phyloP scores from a whole-genome alignment of 805 yeast genomes.

The Candida peoriensis region DNA sequence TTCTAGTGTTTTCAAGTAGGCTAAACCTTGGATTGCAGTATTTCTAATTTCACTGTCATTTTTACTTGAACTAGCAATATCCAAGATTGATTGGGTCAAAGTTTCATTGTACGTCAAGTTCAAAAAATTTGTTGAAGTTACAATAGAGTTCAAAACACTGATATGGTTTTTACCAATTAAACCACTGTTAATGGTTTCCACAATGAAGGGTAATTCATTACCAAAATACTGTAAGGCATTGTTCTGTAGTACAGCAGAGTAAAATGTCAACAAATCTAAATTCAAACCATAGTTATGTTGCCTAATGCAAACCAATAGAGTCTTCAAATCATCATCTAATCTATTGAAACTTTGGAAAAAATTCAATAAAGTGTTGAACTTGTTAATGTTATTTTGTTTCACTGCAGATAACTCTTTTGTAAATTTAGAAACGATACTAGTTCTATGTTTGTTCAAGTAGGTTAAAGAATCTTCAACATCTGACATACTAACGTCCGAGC shows the following conservation, averaged over 20 bases:
- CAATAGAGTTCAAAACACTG: constrained; percentile 29
- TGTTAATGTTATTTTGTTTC: constrained; percentile 21
- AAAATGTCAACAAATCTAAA: constrained; percentile 32
- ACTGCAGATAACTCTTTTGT: constrained; percentile 22
- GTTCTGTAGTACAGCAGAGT: constrained; percentile 27
- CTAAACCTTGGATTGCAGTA: constrained; percentile 29
- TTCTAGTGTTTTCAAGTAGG: constrained; percentile 24
- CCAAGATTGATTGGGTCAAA: constrained; percentile 25
- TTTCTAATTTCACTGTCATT: constrained; percentile 33
- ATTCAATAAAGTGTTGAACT: constrained; percentile 19
- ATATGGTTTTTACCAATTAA: constrained; percentile 31
- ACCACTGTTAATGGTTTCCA: constrained; percentile 26
- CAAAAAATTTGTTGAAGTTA: constrained; percentile 25
- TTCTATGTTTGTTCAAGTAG: constrained; percentile 16
- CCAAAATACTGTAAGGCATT: constrained; percentile 30
- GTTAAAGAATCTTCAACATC: constrained; percentile 25
- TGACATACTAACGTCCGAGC: constrained; percentile 38
- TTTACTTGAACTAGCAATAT: constrained; percentile 29
- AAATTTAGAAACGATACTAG: constrained; percentile 17
- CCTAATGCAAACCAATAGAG: constrained; percentile 19
- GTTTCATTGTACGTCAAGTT: constrained; percentile 20
- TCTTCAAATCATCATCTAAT: constrained; percentile 20
- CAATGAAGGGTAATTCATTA: constrained; percentile 22
- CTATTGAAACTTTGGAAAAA: constrained; percentile 22
- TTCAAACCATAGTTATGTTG: constrained; percentile 24